Conservation (phyloP, 257 asterid species). For the Solanum virginianum region DNA sequence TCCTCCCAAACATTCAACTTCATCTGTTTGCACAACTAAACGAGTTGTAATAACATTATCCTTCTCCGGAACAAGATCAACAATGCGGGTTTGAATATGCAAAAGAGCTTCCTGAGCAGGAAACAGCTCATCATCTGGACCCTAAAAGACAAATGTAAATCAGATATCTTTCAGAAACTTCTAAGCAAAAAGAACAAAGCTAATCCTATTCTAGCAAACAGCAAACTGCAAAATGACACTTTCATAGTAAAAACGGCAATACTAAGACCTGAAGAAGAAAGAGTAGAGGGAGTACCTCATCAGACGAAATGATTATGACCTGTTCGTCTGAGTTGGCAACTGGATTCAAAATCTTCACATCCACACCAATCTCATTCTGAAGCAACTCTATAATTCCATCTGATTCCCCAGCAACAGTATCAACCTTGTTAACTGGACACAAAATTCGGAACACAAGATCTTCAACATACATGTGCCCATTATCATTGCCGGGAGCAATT, state of each 20-base stretch:
- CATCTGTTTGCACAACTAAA: conserved; percentile 70
- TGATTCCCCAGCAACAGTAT: conserved; percentile 54
- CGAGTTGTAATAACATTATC: conserved; percentile 71
- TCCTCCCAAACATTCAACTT: conserved; percentile 45
- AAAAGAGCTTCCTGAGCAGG: conserved; percentile 98
- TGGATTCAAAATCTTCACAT: conserved; percentile 47
- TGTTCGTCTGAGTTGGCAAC: conserved; percentile 57
- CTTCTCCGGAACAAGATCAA: conserved; percentile 64
- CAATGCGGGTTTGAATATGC: conserved; percentile 87
- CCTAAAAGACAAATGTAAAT: conserved; percentile 34
- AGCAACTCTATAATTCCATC: conserved; percentile 80
- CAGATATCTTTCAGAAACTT: conserved; percentile 8
- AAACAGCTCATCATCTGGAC: conserved; percentile 90
- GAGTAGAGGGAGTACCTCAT: conserved; percentile 48
- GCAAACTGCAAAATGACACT: background rate
- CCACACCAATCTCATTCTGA: conserved; percentile 73
- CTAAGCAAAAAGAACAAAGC: background rate
- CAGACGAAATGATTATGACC: conserved; percentile 59
- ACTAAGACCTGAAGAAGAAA: background rate
- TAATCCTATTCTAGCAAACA: background rate
- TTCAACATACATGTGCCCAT: conserved; percentile 41
- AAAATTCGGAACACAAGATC: conserved; percentile 80
- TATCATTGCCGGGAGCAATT: conserved; percentile 25
- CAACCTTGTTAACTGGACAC: conserved; percentile 69
- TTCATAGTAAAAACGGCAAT: background rate